These are phyloP conservation scores for Metschnikowia rubicola DNA, from an alignment of 805 yeast species.

Conservation along the genomic window DNA sequence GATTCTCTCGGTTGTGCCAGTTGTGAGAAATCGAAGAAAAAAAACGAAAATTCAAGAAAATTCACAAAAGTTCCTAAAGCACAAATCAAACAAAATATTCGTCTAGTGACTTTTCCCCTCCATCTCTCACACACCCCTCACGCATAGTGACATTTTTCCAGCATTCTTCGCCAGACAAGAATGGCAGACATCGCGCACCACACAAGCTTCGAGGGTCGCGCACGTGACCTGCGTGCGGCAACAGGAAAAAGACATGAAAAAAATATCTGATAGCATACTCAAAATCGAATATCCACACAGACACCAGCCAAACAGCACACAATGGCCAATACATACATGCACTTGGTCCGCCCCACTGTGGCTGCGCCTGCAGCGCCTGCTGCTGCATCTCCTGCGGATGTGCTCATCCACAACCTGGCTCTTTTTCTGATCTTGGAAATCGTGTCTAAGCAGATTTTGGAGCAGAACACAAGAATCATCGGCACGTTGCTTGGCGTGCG, in stretches of 20 bases:
- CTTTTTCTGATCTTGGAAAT: slow-evolving; percentile 75
- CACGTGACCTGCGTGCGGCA: slow-evolving; percentile 16
- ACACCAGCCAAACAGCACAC: neutral
- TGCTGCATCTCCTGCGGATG: slow-evolving; percentile 46
- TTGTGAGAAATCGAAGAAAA: no score
- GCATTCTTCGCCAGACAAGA: no score
- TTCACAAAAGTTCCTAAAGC: no score
- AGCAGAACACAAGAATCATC: slow-evolving; percentile 54
- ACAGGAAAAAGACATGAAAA: slow-evolving; percentile 12
- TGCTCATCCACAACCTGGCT: slow-evolving; percentile 65
- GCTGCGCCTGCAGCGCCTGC: slow-evolving; percentile 44
- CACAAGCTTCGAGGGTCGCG: no score
- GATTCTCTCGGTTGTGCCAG: no score
- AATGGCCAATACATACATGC: slow-evolving; percentile 29
- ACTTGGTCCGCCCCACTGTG: slow-evolving; percentile 49
- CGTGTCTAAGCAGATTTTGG: slow-evolving; percentile 48
- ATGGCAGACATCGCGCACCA: no score
- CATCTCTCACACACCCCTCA: no score
- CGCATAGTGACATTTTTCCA: no score
- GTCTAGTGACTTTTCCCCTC: no score
- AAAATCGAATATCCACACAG: neutral
- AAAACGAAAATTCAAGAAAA: no score
- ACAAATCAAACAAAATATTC: no score
- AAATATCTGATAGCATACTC: neutral
- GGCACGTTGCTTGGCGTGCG: slow-evolving; percentile 81